Conservation (phyloP, 169 alveolate genomes). For the Plasmodium sp. region DNA sequence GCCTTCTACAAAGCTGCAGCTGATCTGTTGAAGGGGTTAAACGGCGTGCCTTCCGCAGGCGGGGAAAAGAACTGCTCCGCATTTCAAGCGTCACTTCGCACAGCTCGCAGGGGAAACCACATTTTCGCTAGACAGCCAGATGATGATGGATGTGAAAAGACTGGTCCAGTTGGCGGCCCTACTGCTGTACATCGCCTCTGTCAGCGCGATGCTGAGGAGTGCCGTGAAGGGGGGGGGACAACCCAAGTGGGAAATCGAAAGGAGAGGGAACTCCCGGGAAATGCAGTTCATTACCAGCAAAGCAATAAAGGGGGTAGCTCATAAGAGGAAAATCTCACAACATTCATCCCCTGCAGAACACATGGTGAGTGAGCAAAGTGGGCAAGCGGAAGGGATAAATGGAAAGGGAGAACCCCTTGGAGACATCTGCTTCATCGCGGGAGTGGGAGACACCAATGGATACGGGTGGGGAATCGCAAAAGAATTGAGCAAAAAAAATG, state of each 20-base stretch:
- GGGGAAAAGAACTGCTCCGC: not conserved
- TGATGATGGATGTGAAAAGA: not conserved
- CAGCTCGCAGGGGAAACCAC: not conserved
- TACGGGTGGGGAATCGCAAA: conserved; percentile 84
- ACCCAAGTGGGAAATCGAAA: not conserved
- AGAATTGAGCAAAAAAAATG: conserved; percentile 79
- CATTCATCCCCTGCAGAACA: not conserved
- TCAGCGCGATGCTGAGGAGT: not conserved
- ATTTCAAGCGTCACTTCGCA: not conserved
- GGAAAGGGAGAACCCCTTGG: not conserved
- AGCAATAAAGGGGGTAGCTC: not conserved
- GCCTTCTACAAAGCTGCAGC: not conserved
- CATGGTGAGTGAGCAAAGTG: not conserved
- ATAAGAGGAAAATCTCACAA: not conserved
- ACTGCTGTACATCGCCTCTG: not conserved
- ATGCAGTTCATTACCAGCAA: not conserved
- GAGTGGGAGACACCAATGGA: conserved; percentile 82
- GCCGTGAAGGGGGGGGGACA: not conserved
- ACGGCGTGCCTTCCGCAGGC: not conserved
- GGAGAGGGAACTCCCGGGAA: not conserved
- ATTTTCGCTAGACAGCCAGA: not conserved
- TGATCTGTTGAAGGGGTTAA: not conserved
- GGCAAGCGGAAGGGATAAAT: not conserved
- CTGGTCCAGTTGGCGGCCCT: not conserved
- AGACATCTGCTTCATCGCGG: conserved; percentile 75